Evolutionary conservation across 805 yeast species (phyloP).

Genomic region (Metschnikowia lachancei): DNA sequence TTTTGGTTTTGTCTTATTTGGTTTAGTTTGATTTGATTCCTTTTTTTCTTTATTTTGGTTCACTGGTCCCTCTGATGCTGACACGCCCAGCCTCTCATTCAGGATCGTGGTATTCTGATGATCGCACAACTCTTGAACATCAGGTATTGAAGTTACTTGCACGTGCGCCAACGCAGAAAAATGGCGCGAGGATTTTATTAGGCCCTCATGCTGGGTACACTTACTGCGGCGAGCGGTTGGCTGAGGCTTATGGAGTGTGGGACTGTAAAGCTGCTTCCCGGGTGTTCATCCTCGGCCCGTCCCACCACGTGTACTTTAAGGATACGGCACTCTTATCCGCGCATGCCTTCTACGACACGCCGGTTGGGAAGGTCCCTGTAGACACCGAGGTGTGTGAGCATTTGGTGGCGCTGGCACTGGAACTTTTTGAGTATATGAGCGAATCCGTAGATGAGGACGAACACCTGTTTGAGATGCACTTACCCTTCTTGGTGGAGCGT

Average conservation of each 20-base stretch:
- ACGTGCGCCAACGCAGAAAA: slow-evolving; percentile 22
- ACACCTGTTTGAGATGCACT: slow-evolving; percentile 94
- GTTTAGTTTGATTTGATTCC: too few relatives aligned
- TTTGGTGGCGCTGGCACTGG: slow-evolving; percentile 25
- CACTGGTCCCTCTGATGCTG: slow-evolving; percentile 17
- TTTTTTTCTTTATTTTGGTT: background rate
- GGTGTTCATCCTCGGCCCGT: slow-evolving; percentile 85
- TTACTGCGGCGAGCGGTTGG: slow-evolving; percentile 76
- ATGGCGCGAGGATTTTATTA: slow-evolving; percentile 40
- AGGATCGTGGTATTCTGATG: slow-evolving; percentile 81
- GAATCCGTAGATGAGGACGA: slow-evolving; percentile 70
- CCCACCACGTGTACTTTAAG: slow-evolving; percentile 81
- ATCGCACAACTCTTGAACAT: slow-evolving; percentile 38
- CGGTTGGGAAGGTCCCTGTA: slow-evolving; percentile 71
- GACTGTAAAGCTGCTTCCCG: slow-evolving; percentile 57
- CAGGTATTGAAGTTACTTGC: slow-evolving; percentile 52
- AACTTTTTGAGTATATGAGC: slow-evolving; percentile 54
- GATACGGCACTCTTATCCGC: slow-evolving; percentile 54
- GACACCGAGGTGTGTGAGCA: slow-evolving; percentile 48
- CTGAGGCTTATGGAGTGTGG: slow-evolving; percentile 71
- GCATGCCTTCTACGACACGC: slow-evolving; percentile 67
- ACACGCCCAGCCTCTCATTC: slow-evolving; percentile 77
- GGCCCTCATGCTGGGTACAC: slow-evolving; percentile 85
- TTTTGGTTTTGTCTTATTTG: too few relatives aligned
- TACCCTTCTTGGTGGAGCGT: slow-evolving; percentile 63